Evolutionary conservation across 1,284 basidiomycete genomes (phyloP).

Genomic region (Moniliella sp.): DNA sequence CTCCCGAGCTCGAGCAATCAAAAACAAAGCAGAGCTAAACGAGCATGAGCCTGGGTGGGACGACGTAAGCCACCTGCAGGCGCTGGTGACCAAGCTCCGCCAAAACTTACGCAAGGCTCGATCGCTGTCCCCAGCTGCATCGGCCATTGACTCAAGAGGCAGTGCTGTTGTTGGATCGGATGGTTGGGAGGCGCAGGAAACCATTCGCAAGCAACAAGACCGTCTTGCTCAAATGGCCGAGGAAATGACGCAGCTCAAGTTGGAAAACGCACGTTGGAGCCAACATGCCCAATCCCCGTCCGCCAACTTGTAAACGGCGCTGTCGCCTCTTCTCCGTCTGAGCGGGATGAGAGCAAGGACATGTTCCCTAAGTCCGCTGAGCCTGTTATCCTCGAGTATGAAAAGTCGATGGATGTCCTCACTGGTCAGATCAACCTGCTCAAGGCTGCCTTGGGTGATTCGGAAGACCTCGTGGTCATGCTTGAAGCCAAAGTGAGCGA

Average conservation of each 20-base stretch:
- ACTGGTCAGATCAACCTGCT: constrained; percentile 80
- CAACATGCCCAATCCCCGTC: too few species aligned
- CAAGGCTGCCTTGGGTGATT: constrained; percentile 63
- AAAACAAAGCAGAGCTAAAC: constrained; percentile 74
- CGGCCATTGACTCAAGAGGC: too few species aligned
- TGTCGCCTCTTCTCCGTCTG: too few species aligned
- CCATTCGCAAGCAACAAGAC: constrained; percentile 10
- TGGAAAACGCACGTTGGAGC: too few species aligned
- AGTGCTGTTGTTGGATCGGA: too few species aligned
- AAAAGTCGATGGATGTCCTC: constrained; percentile 82
- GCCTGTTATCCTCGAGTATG: constrained; percentile 83
- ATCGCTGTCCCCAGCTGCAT: constrained; percentile 34
- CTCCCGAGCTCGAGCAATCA: constrained; percentile 86
- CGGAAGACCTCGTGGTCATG: constrained; percentile 72
- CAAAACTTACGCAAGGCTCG: constrained; percentile 57
- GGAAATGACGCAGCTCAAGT: neutral
- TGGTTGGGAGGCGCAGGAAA: constrained; percentile 8
- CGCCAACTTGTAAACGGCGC: too few species aligned
- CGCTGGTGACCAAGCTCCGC: constrained; percentile 40
- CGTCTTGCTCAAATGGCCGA: constrained; percentile 11
- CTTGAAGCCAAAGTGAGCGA: constrained; percentile 56
- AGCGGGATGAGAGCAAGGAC: neutral
- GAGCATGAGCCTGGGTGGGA: constrained; percentile 95
- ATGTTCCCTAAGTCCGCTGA: constrained; percentile 88
- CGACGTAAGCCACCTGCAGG: constrained; percentile 81